Conservation (phyloP, 768 basidiomycete species). For the Daedaleopsis sinensis region DNA sequence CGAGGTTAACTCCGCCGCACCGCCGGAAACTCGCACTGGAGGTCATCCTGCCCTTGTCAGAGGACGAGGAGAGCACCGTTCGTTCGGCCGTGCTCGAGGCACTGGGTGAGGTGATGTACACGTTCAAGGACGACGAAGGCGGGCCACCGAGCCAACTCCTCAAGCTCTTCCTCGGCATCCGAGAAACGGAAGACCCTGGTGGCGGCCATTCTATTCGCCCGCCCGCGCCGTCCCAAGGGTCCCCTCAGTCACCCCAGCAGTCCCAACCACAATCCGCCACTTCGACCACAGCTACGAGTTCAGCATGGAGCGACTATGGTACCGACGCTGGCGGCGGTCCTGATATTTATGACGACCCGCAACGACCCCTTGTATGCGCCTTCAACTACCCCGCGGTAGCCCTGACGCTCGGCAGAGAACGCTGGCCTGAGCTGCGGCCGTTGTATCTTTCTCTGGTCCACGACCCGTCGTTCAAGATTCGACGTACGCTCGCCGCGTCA, state of each 20-base stretch:
- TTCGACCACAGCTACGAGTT: conserved; percentile 13
- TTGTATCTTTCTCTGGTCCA: conserved; percentile 67
- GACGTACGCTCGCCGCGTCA: conserved; percentile 83
- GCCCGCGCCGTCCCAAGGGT: not conserved
- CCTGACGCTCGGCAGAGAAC: conserved; percentile 71
- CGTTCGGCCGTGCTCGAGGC: conserved; percentile 83
- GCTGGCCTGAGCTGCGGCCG: conserved; percentile 76
- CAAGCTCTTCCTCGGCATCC: conserved; percentile 71
- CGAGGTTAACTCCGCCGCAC: conserved; percentile 58
- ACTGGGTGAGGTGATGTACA: conserved; percentile 86
- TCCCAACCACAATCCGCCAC: conserved; percentile 3
- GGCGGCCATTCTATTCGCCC: conserved; percentile 19
- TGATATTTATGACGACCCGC: conserved; percentile 57
- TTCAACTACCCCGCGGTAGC: conserved; percentile 94
- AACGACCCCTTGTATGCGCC: conserved; percentile 77
- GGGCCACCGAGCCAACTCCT: conserved; percentile 80
- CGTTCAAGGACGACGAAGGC: conserved; percentile 65
- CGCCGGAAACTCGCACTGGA: conserved; percentile 69
- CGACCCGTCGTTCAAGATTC: conserved; percentile 64
- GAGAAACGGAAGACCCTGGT: conserved; percentile 40
- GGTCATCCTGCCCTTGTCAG: conserved; percentile 62
- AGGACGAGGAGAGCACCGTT: conserved; percentile 67
- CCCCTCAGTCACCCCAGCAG: not conserved
- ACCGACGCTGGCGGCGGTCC: conserved; percentile 10
- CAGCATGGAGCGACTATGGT: conserved; percentile 21